Evolutionary conservation across 2,329 filamentous ascomycete genomes (phyloP).

Genomic region (Alternaria sp.): DNA sequence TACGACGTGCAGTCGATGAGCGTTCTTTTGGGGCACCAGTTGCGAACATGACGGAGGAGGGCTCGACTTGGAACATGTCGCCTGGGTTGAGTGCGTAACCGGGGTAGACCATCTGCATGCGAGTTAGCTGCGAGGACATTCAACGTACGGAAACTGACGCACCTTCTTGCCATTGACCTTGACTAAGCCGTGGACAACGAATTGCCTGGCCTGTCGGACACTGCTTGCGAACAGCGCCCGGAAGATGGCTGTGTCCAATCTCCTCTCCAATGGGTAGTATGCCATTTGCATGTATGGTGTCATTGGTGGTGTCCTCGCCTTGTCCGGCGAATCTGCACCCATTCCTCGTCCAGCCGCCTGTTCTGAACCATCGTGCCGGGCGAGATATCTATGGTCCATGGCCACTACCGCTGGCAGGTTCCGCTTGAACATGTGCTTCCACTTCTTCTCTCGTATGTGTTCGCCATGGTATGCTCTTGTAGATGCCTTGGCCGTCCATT

Average conservation of each 20-base stretch:
- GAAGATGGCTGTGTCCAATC: conserved; percentile 94
- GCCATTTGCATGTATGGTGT: conserved; percentile 98
- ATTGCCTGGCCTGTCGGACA: conserved; percentile 89
- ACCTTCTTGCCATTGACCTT: conserved; percentile 98
- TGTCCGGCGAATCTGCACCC: conserved; percentile 59
- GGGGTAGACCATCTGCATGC: conserved; percentile 81
- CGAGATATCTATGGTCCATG: conserved; percentile 84
- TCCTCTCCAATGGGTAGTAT: conserved; percentile 88
- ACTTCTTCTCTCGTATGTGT: conserved; percentile 90
- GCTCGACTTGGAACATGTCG: conserved; percentile 96
- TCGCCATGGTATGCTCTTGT: conserved; percentile 93
- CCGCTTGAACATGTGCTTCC: conserved; percentile 90
- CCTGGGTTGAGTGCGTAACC: conserved; percentile 95
- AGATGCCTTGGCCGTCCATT: conserved; percentile 89
- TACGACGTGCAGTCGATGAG: conserved; percentile 39
- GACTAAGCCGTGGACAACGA: conserved; percentile 90
- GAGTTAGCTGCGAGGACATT: neutral
- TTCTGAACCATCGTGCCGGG: conserved; percentile 80
- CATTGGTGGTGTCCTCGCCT: conserved; percentile 48
- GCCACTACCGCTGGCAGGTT: conserved; percentile 83
- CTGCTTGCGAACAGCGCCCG: conserved; percentile 94
- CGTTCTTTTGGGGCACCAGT: conserved; percentile 76
- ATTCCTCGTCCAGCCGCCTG: conserved; percentile 85
- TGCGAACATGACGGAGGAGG: conserved; percentile 86
- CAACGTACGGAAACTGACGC: conserved; percentile 13